phyloP scores from a whole-genome alignment of 257 asterid genomes.

The Catharanthus roseus region DNA sequence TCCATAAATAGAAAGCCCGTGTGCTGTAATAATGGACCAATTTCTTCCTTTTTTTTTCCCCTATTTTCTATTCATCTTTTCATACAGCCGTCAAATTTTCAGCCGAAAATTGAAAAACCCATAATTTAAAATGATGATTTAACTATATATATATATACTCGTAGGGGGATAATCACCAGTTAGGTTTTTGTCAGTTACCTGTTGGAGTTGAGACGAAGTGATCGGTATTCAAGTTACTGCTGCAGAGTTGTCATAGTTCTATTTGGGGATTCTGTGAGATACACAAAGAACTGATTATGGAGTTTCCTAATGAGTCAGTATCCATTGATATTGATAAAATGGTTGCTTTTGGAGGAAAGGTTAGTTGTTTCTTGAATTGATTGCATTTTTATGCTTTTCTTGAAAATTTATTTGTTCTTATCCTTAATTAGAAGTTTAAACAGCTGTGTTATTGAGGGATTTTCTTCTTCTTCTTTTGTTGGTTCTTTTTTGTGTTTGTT shows the following conservation, averaged over 20 bases:
- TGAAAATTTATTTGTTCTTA: background rate
- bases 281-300: conserved; percentile 11
- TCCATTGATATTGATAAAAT: conserved; percentile 21
- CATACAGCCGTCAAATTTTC: background rate
- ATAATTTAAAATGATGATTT: background rate
- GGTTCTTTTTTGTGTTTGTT: background rate
- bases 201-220: background rate
- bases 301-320: conserved; percentile 11
- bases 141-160: background rate
- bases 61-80: background rate
- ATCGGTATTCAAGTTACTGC: conserved; percentile 4
- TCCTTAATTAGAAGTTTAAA: background rate
- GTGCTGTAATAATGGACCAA: background rate
- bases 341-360: conserved; percentile 19
- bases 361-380: conserved; percentile 1
- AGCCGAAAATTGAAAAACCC: background rate
- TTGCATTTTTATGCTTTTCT: conserved; percentile 5
- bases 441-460: background rate
- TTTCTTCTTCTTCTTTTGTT: no score
- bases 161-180: background rate
- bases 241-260: conserved; percentile 6
- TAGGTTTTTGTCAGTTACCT: background rate
- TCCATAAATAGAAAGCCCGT: background rate
- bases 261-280: background rate
- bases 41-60: background rate